Evolutionary conservation across 805 yeast genomes (phyloP), one percentile per base, ranked within the genome.

Genomic region (Ogataea salicorniae): DNA sequence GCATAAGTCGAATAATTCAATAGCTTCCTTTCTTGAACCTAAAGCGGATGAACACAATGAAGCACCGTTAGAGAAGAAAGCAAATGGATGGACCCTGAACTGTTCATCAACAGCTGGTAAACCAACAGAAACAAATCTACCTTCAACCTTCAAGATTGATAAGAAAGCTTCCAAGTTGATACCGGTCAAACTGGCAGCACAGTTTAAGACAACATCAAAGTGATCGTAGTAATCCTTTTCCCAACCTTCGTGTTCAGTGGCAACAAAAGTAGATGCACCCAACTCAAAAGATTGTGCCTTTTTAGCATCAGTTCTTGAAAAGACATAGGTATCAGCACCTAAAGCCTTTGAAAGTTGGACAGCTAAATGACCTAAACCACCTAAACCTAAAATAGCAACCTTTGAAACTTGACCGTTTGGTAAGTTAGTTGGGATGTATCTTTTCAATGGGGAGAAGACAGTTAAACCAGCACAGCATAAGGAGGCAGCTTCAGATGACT

Each of bases 391-490:
- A 50, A 73, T 67, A 47, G 72, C 75, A 46, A 71, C 67, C 46
- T 64, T 67, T 47, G 69, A 68, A 37, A 46, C 54, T 50, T 61
- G 61, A 22, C 70, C 71, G 17, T 55, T 46, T 38, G 64, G 59
- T 17, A 59, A 50, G 41, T 53, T 36, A 2, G 45, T 55, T 46
- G 66, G 65, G 43, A 61, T 60, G 50, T 68, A 68, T 64, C 77
- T 69, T 33, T 65, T 68, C 47, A 76, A 59, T 31, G 80, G 80
- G 11, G 79, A 74, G 60, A 64, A 76, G 13, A 71, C 76, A 5
- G 80, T 76, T 49, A 75, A 62, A 44, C 80, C 80, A 34, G 76
- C 80, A 61, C 80, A 75, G 64, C 76, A 67, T 64, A 75, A 60
- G 6, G 80, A 77, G 7, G 77, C 79, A 36, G 75, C 79, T 41